Evolutionary conservation across 148 eudicot species (phyloP), one percentile per base, ranked within the genome.

Genomic region (Rhododendron vialii): DNA sequence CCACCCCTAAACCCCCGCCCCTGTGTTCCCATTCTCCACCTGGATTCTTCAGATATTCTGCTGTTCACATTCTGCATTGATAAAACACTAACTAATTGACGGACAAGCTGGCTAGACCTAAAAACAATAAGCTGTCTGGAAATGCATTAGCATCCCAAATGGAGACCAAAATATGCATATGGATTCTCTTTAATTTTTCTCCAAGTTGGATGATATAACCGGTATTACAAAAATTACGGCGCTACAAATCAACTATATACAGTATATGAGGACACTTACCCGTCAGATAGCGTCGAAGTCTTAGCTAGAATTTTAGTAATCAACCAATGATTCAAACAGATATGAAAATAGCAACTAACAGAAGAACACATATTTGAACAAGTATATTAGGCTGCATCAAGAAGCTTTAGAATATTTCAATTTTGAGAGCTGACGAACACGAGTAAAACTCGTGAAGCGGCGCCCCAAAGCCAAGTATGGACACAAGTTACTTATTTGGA

Each of bases 11-110:
- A 85, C 53, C 85, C 89, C 80, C 88, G 69, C 6, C 87, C 86
- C 83, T 86, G 91, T 83, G 83, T 84, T 43, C 88, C 90, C 5
- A 88, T 84, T 65, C 82, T 89, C 91, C 89, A 84, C 83, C 86
- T 87, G 38, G 84, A 82, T 83, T 89, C 92, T 45, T 87, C 84
- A 45, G 87, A 38, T 61, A 87, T 91, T 85, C 86, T 91, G 78
- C 86, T 86, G 59, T 36, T 87, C 65, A 35, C 20, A 83, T 77
- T 84, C 92, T 91, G 89, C 48, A 86, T 67, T 55, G 50, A 71
- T 5, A 61, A 63, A 30, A 73, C n/a, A 74, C n/a, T 18, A 65
- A 36, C 8, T 59, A 7, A 13, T 7, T 18, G 17, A 77, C 7
- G 7, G 77, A 5, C 36, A 85, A 55, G 59, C 73, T 35, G 26